Evolutionary conservation across 192 early-diverging fungal genomes (phyloP).

Genomic region (Podila epigama): DNA sequence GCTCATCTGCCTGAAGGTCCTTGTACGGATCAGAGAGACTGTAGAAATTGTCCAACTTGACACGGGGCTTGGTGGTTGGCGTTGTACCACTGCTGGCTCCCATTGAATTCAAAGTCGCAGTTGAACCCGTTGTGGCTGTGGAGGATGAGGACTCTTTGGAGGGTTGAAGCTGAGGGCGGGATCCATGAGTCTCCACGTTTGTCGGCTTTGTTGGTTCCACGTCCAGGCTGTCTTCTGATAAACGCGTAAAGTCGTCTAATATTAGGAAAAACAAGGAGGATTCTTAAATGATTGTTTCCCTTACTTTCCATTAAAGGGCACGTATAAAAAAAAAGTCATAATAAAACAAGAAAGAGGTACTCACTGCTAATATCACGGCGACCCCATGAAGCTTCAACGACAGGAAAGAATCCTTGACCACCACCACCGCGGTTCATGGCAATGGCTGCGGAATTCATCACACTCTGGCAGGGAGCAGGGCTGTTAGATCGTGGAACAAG

Average conservation of each 20-base stretch:
- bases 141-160: constrained; percentile 28
- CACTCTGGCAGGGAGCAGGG: no score
- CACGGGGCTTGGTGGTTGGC: constrained; percentile 18
- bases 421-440: neutral
- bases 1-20: constrained; percentile 23
- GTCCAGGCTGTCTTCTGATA: constrained; percentile 1
- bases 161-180: constrained; percentile 4
- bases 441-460: neutral
- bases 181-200: no score
- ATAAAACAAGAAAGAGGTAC: neutral
- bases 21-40: constrained; percentile 40
- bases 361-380: neutral
- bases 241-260: neutral
- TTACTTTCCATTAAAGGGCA: neutral
- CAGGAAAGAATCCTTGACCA: neutral
- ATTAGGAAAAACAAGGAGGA: neutral
- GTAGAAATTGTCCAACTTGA: constrained; percentile 34
- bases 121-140: neutral
- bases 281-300: neutral
- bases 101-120: neutral
- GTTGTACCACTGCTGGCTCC: neutral
- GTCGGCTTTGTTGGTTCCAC: neutral
- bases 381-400: neutral
- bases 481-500: no score
- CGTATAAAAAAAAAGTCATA: neutral